A percentile compares a stretch with the other conserved stretches of the same genome.
These are phyloP conservation scores for Pseudogymnoascus sp. DNA, from an alignment of 2,329 filamentous ascomycete species.

Conservation along the genomic window DNA sequence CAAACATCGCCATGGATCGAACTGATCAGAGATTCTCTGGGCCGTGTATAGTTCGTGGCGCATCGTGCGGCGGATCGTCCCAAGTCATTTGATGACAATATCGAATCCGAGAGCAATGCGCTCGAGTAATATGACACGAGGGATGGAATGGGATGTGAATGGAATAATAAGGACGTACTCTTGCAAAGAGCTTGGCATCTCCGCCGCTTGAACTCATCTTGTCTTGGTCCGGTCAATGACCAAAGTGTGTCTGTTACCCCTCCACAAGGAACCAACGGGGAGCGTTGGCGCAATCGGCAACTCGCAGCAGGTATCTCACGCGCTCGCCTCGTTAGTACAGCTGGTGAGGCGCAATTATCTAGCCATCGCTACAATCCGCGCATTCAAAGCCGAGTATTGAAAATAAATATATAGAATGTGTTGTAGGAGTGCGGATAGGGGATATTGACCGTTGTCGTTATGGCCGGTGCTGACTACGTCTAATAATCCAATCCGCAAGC, in stretches of 20 bases:
- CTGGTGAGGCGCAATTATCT: slow-evolving; percentile 5
- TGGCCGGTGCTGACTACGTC: slow-evolving; percentile 4
- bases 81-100: slow-evolving; percentile 4
- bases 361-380: not conserved
- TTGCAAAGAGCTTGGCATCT: slow-evolving; percentile 98
- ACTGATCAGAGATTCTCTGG: slow-evolving; percentile 12
- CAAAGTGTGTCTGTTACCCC: slow-evolving; percentile 20
- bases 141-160: slow-evolving; percentile 12
- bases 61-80: slow-evolving; percentile 12
- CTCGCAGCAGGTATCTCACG: slow-evolving; percentile 5
- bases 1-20: slow-evolving; percentile 23
- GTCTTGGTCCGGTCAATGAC: slow-evolving; percentile 9
- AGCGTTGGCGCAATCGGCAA: not conserved
- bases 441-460: slow-evolving; percentile 1
- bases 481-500: slow-evolving; percentile 8
- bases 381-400: not conserved
- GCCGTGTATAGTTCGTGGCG: slow-evolving; percentile 15
- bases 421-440: not conserved
- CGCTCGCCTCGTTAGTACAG: slow-evolving; percentile 1
- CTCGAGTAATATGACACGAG: not conserved
- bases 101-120: slow-evolving; percentile 2
- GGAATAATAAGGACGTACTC: slow-evolving; percentile 55
- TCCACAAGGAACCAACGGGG: slow-evolving; percentile 17
- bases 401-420: slow-evolving; percentile 2
- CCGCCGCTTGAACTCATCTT: slow-evolving; percentile 54